Evolutionary conservation across 106 monocot species (phyloP).

Genomic region (Alisma plantagoaquatica): DNA sequence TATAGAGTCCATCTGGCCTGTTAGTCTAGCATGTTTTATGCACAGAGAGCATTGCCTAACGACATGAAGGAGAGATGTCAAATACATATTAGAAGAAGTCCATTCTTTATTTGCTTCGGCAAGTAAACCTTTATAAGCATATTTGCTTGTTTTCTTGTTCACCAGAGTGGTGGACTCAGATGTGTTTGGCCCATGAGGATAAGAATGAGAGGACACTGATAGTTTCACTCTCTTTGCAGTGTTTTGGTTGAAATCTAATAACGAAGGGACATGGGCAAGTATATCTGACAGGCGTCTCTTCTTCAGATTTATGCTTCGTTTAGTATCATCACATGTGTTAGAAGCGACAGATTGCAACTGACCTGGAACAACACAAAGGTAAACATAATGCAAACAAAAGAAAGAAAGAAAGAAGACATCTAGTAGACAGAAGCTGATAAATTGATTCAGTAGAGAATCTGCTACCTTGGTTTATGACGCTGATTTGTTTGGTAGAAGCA

Average conservation of each 20-base stretch:
- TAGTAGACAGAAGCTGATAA: background rate
- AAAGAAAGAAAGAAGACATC: background rate
- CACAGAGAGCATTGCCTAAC: slow-evolving; percentile 87
- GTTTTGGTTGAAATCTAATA: slow-evolving; percentile 22
- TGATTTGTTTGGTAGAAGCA: too few relatives aligned
- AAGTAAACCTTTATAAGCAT: slow-evolving; percentile 48
- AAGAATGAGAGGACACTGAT: slow-evolving; percentile 14
- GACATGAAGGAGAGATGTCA: slow-evolving; percentile 70
- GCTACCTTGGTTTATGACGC: too few relatives aligned
- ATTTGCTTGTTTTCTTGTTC: slow-evolving; percentile 20
- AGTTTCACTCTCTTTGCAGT: slow-evolving; percentile 53
- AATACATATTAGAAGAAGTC: slow-evolving; percentile 52
- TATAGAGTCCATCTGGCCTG: slow-evolving; percentile 93
- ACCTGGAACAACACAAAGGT: background rate
- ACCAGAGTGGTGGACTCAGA: slow-evolving; percentile 11
- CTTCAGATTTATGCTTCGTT: slow-evolving; percentile 18
- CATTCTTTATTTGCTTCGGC: slow-evolving; percentile 46
- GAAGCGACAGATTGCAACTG: slow-evolving; percentile 1
- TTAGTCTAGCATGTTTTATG: slow-evolving; percentile 89
- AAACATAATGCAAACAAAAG: background rate
- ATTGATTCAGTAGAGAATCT: too few relatives aligned
- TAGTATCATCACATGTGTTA: slow-evolving; percentile 16
- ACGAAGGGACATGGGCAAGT: slow-evolving; percentile 38
- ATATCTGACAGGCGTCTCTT: slow-evolving; percentile 69
- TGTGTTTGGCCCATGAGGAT: slow-evolving; percentile 7